These are phyloP conservation scores for Lyophyllum decastes DNA, from an alignment of 768 basidiomycete species.

Conservation along the genomic window DNA sequence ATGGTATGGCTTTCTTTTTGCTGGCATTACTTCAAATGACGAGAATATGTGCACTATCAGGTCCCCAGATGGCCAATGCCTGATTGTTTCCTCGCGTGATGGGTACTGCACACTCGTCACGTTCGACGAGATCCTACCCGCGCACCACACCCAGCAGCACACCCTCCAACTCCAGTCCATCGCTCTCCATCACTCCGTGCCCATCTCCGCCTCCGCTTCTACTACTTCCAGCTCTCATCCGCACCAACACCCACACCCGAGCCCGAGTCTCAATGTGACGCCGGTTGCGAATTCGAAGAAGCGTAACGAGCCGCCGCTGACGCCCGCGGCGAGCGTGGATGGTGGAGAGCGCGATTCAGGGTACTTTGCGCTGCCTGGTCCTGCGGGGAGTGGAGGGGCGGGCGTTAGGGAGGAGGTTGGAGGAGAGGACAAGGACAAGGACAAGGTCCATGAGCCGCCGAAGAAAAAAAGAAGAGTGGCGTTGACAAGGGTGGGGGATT, in stretches of 20 bases:
- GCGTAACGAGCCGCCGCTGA: slow-evolving; percentile 46
- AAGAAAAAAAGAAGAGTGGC: slow-evolving; percentile 88
- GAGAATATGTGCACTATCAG: slow-evolving; percentile 39
- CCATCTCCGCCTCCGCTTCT: slow-evolving; percentile 44
- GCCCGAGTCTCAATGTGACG: slow-evolving; percentile 25
- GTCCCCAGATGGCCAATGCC: slow-evolving; percentile 94
- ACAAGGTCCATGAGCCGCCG: slow-evolving; percentile 53
- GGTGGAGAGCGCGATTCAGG: slow-evolving; percentile 35
- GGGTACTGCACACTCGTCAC: slow-evolving; percentile 96
- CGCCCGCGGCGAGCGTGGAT: slow-evolving; percentile 51
- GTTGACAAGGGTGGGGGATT: slow-evolving; percentile 67
- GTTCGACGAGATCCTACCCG: slow-evolving; percentile 91
- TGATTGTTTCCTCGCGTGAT: slow-evolving; percentile 90
- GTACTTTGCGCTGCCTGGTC: slow-evolving; percentile 12
- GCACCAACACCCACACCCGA: slow-evolving; percentile 28
- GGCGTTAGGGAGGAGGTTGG: slow-evolving; percentile 4
- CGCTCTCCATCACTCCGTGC: slow-evolving; percentile 80
- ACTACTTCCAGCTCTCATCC: slow-evolving; percentile 34
- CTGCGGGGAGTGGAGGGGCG: slow-evolving; percentile 14
- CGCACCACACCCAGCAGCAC: slow-evolving; percentile 89
- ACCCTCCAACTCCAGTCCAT: slow-evolving; percentile 89
- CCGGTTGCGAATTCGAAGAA: slow-evolving; percentile 34
- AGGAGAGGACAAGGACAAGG: no score
- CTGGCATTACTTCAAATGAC: neutral
- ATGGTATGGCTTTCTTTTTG: slow-evolving; percentile 59